Evolutionary conservation across 2,329 filamentous ascomycete species (phyloP).

Genomic region (Trichoderma sp.): DNA sequence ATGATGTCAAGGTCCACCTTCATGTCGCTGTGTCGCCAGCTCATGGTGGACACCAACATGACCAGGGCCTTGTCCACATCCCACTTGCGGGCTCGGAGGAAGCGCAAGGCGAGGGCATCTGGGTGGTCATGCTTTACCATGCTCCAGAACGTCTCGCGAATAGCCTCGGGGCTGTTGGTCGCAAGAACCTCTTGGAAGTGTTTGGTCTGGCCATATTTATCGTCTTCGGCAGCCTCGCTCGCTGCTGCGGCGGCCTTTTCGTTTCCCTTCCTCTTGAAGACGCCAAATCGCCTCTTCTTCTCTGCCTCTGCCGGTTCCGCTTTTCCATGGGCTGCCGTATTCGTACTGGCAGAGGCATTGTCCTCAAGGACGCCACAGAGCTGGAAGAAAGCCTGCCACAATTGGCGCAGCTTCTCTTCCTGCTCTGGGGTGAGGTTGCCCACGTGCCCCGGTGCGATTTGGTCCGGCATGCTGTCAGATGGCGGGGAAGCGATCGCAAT

Average conservation of each 20-base stretch:
- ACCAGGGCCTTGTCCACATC: constrained; percentile 88
- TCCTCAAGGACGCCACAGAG: constrained; percentile 62
- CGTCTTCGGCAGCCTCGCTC: constrained; percentile 56
- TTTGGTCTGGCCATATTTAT: constrained; percentile 91
- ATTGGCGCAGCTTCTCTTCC: constrained; percentile 80
- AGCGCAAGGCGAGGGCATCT: constrained; percentile 77
- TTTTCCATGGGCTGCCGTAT: constrained; percentile 20
- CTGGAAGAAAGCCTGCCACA: constrained; percentile 76
- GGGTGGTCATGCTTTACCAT: constrained; percentile 97
- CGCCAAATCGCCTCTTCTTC: constrained; percentile 69
- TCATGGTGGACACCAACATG: constrained; percentile 93
- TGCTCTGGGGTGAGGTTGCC: constrained; percentile 88
- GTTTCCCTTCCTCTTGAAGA: constrained; percentile 66
- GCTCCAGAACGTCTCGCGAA: constrained; percentile 80
- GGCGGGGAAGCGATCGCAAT: not conserved
- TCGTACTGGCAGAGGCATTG: constrained; percentile 25
- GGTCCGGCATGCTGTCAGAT: constrained; percentile 5
- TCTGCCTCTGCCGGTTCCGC: constrained; percentile 27
- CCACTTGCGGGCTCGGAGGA: constrained; percentile 90
- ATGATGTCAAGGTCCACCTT: constrained; percentile 89
- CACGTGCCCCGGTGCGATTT: constrained; percentile 66
- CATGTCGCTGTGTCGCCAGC: constrained; percentile 82
- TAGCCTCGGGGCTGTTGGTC: constrained; percentile 71
- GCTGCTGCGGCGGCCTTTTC: constrained; percentile 28
- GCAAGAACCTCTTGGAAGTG: constrained; percentile 80